A percentile compares a stretch with the other conserved stretches of the same genome.
Evolutionary conservation across 768 basidiomycete genomes (phyloP).

Genomic region (Phylloporus arenicola): DNA sequence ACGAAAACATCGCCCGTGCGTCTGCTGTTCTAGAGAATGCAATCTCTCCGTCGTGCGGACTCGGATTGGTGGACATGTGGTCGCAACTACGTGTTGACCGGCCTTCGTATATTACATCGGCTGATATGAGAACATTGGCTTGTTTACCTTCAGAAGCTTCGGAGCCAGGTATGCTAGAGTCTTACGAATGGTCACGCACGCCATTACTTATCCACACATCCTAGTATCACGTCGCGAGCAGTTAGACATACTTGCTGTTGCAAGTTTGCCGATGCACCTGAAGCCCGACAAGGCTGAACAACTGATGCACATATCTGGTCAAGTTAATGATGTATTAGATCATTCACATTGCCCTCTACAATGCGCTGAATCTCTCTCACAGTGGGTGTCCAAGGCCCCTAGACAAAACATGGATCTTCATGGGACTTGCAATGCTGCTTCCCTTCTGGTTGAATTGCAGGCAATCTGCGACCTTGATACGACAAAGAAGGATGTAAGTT

Average conservation of each 20-base stretch:
- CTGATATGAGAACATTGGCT: constrained; percentile 17
- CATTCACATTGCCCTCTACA: neutral
- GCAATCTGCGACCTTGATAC: constrained; percentile 11
- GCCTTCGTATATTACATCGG: constrained; percentile 12
- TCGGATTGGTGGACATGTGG: constrained; percentile 74
- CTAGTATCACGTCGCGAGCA: constrained; percentile 21
- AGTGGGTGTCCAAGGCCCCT: constrained; percentile 16
- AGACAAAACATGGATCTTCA: neutral
- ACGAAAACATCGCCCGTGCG: constrained; percentile 29
- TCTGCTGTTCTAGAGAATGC: constrained; percentile 40
- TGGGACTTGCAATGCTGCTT: constrained; percentile 14
- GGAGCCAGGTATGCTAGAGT: constrained; percentile 10
- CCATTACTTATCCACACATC: neutral
- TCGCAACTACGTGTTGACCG: constrained; percentile 32
- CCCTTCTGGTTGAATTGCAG: constrained; percentile 25
- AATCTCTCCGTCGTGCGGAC: constrained; percentile 62
- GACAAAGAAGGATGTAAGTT: constrained; percentile 16
- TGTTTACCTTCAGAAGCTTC: constrained; percentile 1
- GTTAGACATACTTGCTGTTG: constrained; percentile 22
- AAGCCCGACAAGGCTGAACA: constrained; percentile 2
- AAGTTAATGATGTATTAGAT: constrained; percentile 19
- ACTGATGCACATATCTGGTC: constrained; percentile 15
- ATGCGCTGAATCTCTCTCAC: constrained; percentile 1
- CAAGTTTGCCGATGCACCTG: constrained; percentile 16
- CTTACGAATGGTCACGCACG: neutral